Conservation (phyloP, 768 basidiomycete genomes). For the Boletus speciosus region DNA sequence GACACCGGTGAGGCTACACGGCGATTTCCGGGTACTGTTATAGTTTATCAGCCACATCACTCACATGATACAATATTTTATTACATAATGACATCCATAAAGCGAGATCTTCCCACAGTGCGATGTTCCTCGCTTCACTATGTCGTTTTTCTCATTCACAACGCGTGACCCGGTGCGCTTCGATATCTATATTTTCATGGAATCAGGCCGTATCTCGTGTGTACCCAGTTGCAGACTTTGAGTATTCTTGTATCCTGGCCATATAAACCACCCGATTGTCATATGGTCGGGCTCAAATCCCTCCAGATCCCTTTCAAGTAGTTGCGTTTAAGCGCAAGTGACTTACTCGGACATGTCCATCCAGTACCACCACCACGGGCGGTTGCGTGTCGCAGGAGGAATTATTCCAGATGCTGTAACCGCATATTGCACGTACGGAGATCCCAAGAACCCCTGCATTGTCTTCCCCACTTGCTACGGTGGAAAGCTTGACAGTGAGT, state of each 20-base stretch:
- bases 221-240: background rate
- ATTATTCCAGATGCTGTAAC: conserved; percentile 54
- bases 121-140: no score
- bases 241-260: background rate
- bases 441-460: conserved; percentile 51
- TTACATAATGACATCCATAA: background rate
- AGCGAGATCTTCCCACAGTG: background rate
- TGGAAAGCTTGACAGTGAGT: conserved; percentile 49
- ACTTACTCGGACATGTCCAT: conserved; percentile 25
- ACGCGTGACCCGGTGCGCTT: background rate
- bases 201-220: conserved; percentile 2
- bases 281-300: background rate
- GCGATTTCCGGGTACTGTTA: conserved; percentile 38
- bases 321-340: background rate
- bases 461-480: conserved; percentile 62
- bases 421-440: conserved; percentile 57
- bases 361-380: conserved; percentile 52
- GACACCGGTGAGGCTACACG: conserved; percentile 13
- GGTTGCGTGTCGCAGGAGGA: conserved; percentile 51
- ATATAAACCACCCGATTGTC: background rate
- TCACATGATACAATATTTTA: conserved; percentile 4
- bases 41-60: conserved; percentile 38
- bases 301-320: background rate
- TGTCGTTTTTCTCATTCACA: no score
- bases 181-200: background rate